phyloP scores from a whole-genome alignment of 306 rosid genomes.

The Senna siamea region DNA sequence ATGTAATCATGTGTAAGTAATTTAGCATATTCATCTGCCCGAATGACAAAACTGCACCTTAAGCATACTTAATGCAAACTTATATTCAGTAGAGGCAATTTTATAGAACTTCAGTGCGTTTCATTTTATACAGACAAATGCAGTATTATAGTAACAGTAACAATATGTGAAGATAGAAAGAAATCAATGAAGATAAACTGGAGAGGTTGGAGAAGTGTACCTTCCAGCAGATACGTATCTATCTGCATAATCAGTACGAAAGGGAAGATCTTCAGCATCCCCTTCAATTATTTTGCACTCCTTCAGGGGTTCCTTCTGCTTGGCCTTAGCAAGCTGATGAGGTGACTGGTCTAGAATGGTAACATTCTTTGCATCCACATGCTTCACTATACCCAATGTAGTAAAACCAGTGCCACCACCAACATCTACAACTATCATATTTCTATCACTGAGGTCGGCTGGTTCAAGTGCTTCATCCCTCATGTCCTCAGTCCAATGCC shows the following conservation, averaged over 20 bases:
- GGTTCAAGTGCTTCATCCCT: conserved; percentile 78
- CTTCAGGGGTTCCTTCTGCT: conserved; percentile 69
- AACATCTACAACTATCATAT: conserved; percentile 69
- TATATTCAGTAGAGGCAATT: not conserved
- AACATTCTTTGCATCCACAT: conserved; percentile 71
- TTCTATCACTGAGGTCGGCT: conserved; percentile 58
- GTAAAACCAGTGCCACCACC: conserved; percentile 79
- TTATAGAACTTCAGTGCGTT: not conserved
- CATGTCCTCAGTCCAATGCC: conserved; percentile 85
- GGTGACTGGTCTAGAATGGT: conserved; percentile 77
- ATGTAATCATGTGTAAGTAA: not conserved
- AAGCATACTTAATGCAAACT: not conserved
- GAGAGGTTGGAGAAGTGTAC: conserved; percentile 37
- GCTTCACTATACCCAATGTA: conserved; percentile 69
- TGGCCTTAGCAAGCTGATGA: conserved; percentile 75
- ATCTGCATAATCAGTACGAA: conserved; percentile 70
- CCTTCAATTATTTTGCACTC: conserved; percentile 73
- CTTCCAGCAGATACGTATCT: conserved; percentile 76
- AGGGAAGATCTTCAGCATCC: conserved; percentile 77
- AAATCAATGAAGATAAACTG: not conserved
- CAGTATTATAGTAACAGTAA: not conserved
- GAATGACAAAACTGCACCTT: not conserved
- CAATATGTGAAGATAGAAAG: not conserved
- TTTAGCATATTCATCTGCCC: not conserved
- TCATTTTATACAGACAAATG: not conserved